Evolutionary conservation across 306 rosid species (phyloP).

Genomic region (barrel medic (Medicago truncatula)): MtrunA17r5.0-ANR NC_053045.1:28139501-28140000

Average conservation of each 20-base stretch:
- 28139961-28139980: neutral
- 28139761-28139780: neutral
- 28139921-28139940: neutral
- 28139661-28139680: neutral
- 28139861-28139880: neutral
- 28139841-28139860: neutral
- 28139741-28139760: too few relatives aligned
- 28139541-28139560: neutral
- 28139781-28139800: neutral
- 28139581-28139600: neutral
- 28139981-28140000: too few relatives aligned
- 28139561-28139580: neutral
- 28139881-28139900: slow-evolving; percentile 17
- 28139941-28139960: neutral
- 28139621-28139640: neutral
- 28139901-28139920: neutral
- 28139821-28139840: neutral
- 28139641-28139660: neutral
- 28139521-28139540: neutral
- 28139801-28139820: too few relatives aligned
- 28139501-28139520: neutral
- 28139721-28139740: neutral
- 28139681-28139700: neutral
- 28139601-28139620: slow-evolving; percentile 21
- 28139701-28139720: neutral